phyloP scores from a whole-genome alignment of 441 rosid species.

The Populus hybrid region DNA sequence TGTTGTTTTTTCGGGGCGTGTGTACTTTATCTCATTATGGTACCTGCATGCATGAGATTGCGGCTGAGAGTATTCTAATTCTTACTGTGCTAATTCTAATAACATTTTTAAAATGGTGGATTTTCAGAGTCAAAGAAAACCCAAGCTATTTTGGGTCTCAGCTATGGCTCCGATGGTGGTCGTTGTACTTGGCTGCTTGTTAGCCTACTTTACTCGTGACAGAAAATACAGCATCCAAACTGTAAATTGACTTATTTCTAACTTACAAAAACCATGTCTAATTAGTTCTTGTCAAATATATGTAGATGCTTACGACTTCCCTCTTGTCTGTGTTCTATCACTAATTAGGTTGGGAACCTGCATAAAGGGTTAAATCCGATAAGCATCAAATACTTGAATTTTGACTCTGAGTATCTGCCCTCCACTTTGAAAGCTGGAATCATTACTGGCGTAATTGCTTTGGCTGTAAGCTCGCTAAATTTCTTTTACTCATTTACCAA shows the following conservation, averaged over 20 bases:
- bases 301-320: no score
- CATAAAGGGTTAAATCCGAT: constrained; percentile 73
- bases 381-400: constrained; percentile 54
- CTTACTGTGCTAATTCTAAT: not conserved
- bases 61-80: no score
- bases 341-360: constrained; percentile 65
- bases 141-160: constrained; percentile 85
- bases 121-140: constrained; percentile 55
- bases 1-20: no score
- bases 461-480: constrained; percentile 52
- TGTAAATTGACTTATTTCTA: constrained; percentile 25
- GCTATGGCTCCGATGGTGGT: constrained; percentile 81
- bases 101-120: not conserved
- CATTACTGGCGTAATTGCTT: constrained; percentile 60
- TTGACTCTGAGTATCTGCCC: constrained; percentile 52
- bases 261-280: no score
- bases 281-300: no score
- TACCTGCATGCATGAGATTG: no score
- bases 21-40: no score
- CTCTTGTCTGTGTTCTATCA: not conserved
- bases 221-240: constrained; percentile 63
- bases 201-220: constrained; percentile 55
- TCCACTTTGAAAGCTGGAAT: constrained; percentile 55
- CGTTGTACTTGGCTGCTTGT: constrained; percentile 65
- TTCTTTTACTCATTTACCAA: not conserved